These are phyloP conservation scores for Geum urbanum DNA, from an alignment of 306 rosid genomes.

Conservation along the genomic window DNA sequence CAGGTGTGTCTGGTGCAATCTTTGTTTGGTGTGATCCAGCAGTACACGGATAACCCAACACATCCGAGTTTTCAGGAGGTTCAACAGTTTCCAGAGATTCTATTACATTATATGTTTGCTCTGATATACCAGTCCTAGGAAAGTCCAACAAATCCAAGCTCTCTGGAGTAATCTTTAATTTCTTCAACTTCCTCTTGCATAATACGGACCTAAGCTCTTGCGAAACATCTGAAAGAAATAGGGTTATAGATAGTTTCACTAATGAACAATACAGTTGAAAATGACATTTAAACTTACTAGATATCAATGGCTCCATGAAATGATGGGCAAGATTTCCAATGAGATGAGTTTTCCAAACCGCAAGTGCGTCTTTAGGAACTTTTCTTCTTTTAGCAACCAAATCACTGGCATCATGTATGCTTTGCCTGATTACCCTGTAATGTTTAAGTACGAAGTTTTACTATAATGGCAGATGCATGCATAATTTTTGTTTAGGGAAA, in stretches of 20 bases:
- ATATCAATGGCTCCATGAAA: conserved; percentile 51
- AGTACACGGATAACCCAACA: conserved; percentile 30
- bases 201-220: conserved; percentile 38
- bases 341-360: conserved; percentile 34
- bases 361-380: conserved; percentile 28
- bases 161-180: conserved; percentile 19
- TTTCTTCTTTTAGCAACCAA: conserved; percentile 50
- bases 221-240: conserved; percentile 45
- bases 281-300: conserved; percentile 50
- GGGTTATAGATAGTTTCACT: conserved; percentile 27
- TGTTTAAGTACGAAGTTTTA: conserved; percentile 5
- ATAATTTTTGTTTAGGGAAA: neutral
- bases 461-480: neutral
- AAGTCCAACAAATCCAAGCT: conserved; percentile 24
- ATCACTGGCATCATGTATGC: conserved; percentile 47
- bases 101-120: neutral
- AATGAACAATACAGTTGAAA: conserved; percentile 8
- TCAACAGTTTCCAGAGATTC: neutral
- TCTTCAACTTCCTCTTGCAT: conserved; percentile 34
- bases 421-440: conserved; percentile 56
- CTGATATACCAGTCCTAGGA: conserved; percentile 21
- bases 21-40: conserved; percentile 27
- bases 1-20: conserved; percentile 62
- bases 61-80: conserved; percentile 10
- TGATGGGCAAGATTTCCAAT: conserved; percentile 34